Conservation (phyloP, 2,329 filamentous ascomycete species). For the Rutstroemia sydowiana region DNA sequence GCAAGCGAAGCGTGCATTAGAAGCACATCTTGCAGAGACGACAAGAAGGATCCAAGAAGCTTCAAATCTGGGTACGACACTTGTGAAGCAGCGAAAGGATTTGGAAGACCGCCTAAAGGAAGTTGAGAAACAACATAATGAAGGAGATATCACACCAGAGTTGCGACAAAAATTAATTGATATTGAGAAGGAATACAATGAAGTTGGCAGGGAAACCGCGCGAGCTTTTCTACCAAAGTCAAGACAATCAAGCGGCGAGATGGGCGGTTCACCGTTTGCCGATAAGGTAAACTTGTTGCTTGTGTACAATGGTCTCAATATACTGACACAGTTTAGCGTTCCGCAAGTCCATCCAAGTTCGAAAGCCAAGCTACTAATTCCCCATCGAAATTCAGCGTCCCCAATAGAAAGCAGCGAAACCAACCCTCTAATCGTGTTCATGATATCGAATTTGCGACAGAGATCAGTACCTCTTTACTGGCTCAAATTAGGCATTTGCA, state of each 20-base stretch:
- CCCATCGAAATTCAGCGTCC: conserved; percentile 81
- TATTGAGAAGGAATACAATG: conserved; percentile 91
- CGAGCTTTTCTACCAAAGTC: conserved; percentile 83
- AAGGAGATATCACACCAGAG: conserved; percentile 74
- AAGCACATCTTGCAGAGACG: conserved; percentile 88
- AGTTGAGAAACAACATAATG: conserved; percentile 68
- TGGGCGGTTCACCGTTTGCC: conserved; percentile 37
- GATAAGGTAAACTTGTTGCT: conserved; percentile 36
- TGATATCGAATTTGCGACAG: conserved; percentile 96
- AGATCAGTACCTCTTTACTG: conserved; percentile 91
- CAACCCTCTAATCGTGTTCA: conserved; percentile 83
- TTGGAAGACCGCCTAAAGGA: conserved; percentile 76
- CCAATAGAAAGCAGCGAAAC: conserved; percentile 82
- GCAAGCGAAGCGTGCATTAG: conserved; percentile 80
- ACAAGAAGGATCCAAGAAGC: conserved; percentile 87
- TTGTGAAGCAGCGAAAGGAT: conserved; percentile 81
- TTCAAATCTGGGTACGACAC: conserved; percentile 76
- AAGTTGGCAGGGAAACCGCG: conserved; percentile 83
- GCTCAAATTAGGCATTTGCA: conserved; percentile 92
- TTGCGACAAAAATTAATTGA: conserved; percentile 76
- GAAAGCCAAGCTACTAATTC: conserved; percentile 78
- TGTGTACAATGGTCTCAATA: conserved; percentile 7
- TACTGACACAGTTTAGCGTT: conserved; percentile 43
- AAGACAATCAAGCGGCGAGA: conserved; percentile 65
- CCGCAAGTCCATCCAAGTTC: conserved; percentile 69